Percentiles rank a stretch among this genome's conserved stretches.
These are phyloP conservation scores for Lentinus brumalis DNA, from an alignment of 768 basidiomycete genomes.

Conservation along the genomic window DNA sequence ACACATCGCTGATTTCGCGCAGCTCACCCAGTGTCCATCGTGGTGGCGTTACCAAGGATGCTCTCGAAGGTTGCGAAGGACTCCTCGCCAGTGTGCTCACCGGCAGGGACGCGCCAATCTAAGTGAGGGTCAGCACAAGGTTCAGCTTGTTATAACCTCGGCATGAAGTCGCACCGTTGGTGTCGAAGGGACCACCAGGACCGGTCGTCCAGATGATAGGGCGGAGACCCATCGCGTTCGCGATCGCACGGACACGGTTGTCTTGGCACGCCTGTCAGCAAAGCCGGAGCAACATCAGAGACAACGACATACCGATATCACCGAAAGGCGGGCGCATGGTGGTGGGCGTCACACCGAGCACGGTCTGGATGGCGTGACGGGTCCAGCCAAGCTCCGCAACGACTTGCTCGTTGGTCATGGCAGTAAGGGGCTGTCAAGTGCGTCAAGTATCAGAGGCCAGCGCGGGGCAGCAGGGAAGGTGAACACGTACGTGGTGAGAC, in stretches of 20 bases:
- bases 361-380: slow-evolving; percentile 76
- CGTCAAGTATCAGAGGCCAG: slow-evolving; percentile 27
- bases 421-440: slow-evolving; percentile 55
- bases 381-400: slow-evolving; percentile 96
- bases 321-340: slow-evolving; percentile 83
- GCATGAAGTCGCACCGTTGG: slow-evolving; percentile 53
- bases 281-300: not conserved
- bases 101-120: slow-evolving; percentile 90
- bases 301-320: slow-evolving; percentile 57
- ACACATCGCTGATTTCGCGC: too few relatives aligned
- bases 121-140: slow-evolving; percentile 17
- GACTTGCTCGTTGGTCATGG: slow-evolving; percentile 76
- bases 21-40: slow-evolving; percentile 58
- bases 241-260: slow-evolving; percentile 90
- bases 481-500: slow-evolving; percentile 67
- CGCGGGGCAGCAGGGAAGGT: slow-evolving; percentile 11
- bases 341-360: slow-evolving; percentile 75
- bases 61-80: slow-evolving; percentile 69
- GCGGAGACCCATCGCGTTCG: slow-evolving; percentile 86
- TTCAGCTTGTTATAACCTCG: not conserved
- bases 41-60: slow-evolving; percentile 71
- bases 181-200: slow-evolving; percentile 61
- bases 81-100: slow-evolving; percentile 63
- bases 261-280: slow-evolving; percentile 44
- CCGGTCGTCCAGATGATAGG: slow-evolving; percentile 89